A percentile compares a stretch with the other conserved stretches of the same genome.
These are phyloP conservation scores for Tolypocladium endophyticum DNA, from an alignment of 2,329 filamentous ascomycete genomes.

Conservation along the genomic window DNA sequence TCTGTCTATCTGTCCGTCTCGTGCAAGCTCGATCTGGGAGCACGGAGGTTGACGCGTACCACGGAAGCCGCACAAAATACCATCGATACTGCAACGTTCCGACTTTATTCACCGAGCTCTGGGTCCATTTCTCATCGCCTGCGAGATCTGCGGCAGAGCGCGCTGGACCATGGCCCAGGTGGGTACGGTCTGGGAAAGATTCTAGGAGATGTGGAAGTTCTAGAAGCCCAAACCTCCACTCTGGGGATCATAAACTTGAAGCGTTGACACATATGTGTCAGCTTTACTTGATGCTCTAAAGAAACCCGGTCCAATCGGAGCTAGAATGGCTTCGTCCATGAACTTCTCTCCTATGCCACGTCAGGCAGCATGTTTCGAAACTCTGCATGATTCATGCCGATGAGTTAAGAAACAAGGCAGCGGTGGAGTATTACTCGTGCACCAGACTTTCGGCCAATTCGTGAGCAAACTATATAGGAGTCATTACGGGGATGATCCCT, in stretches of 20 bases:
- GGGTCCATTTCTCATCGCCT: neutral
- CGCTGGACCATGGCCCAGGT: neutral
- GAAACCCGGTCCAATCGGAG: neutral
- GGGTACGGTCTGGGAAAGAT: neutral
- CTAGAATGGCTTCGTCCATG: neutral
- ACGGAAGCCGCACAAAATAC: neutral
- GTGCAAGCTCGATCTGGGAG: neutral
- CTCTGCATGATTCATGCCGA: neutral
- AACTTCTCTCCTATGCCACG: neutral
- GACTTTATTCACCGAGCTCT: neutral
- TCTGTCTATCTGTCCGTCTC: neutral
- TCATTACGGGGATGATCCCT: neutral
- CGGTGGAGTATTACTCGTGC: neutral
- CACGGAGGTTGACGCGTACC: neutral
- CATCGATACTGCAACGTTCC: neutral
- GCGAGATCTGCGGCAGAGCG: neutral
- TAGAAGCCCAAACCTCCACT: neutral
- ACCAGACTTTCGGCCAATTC: neutral
- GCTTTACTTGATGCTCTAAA: neutral
- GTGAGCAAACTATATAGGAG: neutral
- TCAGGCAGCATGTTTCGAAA: neutral
- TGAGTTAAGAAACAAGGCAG: neutral
- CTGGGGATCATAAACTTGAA: neutral
- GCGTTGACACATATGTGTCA: neutral
- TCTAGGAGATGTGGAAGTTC: neutral